phyloP scores from a whole-genome alignment of 2,329 filamentous ascomycete genomes.

The Penicillium janthinellum region DNA sequence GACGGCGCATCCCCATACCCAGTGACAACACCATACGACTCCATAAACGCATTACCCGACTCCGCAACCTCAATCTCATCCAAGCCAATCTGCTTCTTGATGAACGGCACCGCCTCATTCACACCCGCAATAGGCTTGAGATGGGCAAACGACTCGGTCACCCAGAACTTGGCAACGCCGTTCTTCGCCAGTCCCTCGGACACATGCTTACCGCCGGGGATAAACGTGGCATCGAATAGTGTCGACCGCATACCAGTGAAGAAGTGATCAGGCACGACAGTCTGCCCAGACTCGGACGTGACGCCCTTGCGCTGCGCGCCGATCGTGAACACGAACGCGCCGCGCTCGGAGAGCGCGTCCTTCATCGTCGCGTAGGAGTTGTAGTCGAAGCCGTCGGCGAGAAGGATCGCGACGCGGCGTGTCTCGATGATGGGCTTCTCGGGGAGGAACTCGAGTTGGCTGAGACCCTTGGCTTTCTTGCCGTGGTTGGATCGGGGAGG shows the following conservation, averaged over 20 bases:
- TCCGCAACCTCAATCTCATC: conserved; percentile 31
- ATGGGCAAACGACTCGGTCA: conserved; percentile 79
- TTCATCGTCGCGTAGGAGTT: conserved; percentile 67
- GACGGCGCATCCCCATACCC: conserved; percentile 28
- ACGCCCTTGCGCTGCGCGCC: conserved; percentile 68
- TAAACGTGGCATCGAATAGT: conserved; percentile 77
- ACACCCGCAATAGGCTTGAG: conserved; percentile 75
- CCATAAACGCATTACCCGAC: conserved; percentile 19
- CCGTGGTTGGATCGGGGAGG: conserved; percentile 64
- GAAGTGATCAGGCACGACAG: conserved; percentile 71
- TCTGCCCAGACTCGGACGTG: conserved; percentile 61
- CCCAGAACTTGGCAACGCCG: conserved; percentile 73
- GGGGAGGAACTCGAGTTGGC: conserved; percentile 67
- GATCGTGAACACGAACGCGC: conserved; percentile 73
- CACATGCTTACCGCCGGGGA: conserved; percentile 70
- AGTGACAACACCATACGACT: conserved; percentile 42
- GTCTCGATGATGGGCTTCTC: conserved; percentile 67
- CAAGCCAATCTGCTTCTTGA: conserved; percentile 32
- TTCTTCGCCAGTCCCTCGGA: conserved; percentile 63
- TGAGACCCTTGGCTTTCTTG: conserved; percentile 63
- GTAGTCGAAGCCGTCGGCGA: conserved; percentile 75
- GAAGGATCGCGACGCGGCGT: conserved; percentile 72
- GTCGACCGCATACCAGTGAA: conserved; percentile 75
- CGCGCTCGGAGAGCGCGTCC: conserved; percentile 61
- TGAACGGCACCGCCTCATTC: conserved; percentile 48